Percentiles rank a stretch among this genome's conserved stretches.
These are phyloP conservation scores for Anthostomella pinea DNA, from an alignment of 2,329 filamentous ascomycete genomes.

Conservation along the genomic window DNA sequence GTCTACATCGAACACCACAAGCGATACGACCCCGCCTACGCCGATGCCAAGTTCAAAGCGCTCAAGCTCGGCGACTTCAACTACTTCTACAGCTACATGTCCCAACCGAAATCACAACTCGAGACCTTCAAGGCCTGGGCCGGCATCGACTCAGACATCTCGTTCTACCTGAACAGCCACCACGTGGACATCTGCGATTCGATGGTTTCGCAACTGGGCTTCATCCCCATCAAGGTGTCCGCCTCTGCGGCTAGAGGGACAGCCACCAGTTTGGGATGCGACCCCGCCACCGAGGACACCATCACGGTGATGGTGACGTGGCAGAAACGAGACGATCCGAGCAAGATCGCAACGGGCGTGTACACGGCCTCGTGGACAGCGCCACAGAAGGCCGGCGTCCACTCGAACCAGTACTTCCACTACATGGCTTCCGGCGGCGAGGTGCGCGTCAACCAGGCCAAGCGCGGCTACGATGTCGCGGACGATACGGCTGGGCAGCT, in stretches of 20 bases:
- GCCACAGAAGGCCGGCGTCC: constrained; percentile 88
- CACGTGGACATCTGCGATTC: constrained; percentile 91
- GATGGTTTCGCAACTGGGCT: constrained; percentile 74
- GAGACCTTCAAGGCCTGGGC: constrained; percentile 96
- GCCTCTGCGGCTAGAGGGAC: constrained; percentile 76
- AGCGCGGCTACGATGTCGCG: constrained; percentile 92
- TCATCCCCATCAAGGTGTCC: constrained; percentile 73
- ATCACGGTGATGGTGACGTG: constrained; percentile 89
- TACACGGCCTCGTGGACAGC: constrained; percentile 96
- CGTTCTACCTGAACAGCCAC: constrained; percentile 94
- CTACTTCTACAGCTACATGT: constrained; percentile 98
- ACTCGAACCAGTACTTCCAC: constrained; percentile 96
- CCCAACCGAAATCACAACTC: constrained; percentile 84
- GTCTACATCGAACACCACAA: constrained; percentile 97
- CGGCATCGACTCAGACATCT: constrained; percentile 87
- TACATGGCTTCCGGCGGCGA: constrained; percentile 84
- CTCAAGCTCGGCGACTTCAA: constrained; percentile 86
- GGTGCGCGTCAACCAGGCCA: constrained; percentile 87
- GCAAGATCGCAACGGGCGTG: constrained; percentile 77
- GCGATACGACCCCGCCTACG: constrained; percentile 89
- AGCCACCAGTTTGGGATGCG: constrained; percentile 75
- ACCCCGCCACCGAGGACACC: constrained; percentile 81
- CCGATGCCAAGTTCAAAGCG: constrained; percentile 78
- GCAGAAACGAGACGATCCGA: constrained; percentile 67
- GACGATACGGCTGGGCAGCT: constrained; percentile 69